These are phyloP conservation scores for Phytopythium boreale DNA, from an alignment of 352 stramenopile genomes.

Conservation along the genomic window DNA sequence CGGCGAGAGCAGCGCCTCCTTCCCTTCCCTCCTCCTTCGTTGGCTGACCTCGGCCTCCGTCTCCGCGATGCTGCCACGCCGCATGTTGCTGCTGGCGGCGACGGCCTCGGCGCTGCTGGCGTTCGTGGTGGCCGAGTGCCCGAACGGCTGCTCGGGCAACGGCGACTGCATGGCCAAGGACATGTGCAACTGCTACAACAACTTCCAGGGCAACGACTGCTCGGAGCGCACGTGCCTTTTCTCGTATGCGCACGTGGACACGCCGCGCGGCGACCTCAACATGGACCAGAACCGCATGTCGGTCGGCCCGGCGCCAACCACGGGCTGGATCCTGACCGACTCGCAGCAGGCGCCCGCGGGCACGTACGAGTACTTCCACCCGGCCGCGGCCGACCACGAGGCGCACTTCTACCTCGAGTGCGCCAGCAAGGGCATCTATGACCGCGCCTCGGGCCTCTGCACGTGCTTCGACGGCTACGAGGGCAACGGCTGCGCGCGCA, in stretches of 20 bases:
- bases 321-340: constrained; percentile 58
- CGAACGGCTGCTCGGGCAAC: constrained; percentile 79
- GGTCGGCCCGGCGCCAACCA: constrained; percentile 8
- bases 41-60: neutral
- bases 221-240: constrained; percentile 83
- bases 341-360: constrained; percentile 68
- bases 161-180: constrained; percentile 79
- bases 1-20: neutral
- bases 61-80: neutral
- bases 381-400: constrained; percentile 30
- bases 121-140: constrained; percentile 46
- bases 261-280: constrained; percentile 93
- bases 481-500: constrained; percentile 81
- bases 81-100: constrained; percentile 7
- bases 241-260: constrained; percentile 88
- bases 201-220: constrained; percentile 83
- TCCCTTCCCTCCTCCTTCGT: neutral
- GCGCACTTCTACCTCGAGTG: constrained; percentile 94
- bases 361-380: constrained; percentile 77
- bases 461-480: constrained; percentile 90
- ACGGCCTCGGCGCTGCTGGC: constrained; percentile 17
- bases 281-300: constrained; percentile 45
- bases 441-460: constrained; percentile 79
- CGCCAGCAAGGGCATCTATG: constrained; percentile 92
- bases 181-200: constrained; percentile 86